Evolutionary conservation across 148 eudicot genomes (phyloP).

Genomic region (Simmondsia chinensis): DNA sequence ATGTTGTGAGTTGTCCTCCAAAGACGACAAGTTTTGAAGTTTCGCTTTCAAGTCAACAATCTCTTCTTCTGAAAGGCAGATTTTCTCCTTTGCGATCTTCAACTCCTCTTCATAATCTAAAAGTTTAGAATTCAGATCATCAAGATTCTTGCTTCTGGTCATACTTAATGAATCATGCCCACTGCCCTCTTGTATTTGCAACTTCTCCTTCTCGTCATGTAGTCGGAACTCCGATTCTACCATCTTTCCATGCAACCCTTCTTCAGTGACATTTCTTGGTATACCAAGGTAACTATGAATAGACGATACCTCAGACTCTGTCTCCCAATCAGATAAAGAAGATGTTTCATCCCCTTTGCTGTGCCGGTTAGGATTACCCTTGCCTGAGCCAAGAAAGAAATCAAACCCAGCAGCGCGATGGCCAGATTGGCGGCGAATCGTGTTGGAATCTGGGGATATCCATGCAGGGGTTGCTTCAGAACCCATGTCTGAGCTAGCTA

Average conservation of each 20-base stretch:
- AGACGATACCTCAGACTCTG: slow-evolving; percentile 78
- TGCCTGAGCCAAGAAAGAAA: slow-evolving; percentile 61
- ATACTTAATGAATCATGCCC: slow-evolving; percentile 23
- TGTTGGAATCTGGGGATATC: slow-evolving; percentile 39
- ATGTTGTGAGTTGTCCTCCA: slow-evolving; percentile 9
- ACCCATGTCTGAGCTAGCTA: slow-evolving; percentile 46
- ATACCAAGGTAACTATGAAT: slow-evolving; percentile 38
- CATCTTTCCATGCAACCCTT: slow-evolving; percentile 35
- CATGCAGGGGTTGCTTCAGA: slow-evolving; percentile 36
- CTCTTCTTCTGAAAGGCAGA: slow-evolving; percentile 42
- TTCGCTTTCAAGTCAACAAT: slow-evolving; percentile 41
- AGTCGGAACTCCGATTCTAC: slow-evolving; percentile 49
- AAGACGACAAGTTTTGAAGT: slow-evolving; percentile 31
- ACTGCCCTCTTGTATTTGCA: slow-evolving; percentile 26
- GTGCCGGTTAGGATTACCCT: slow-evolving; percentile 44
- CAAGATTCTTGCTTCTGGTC: slow-evolving; percentile 23
- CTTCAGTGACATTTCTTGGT: slow-evolving; percentile 31
- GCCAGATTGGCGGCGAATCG: slow-evolving; percentile 40
- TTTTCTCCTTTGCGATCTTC: slow-evolving; percentile 34
- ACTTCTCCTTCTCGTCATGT: slow-evolving; percentile 42
- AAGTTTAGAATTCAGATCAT: slow-evolving; percentile 21
- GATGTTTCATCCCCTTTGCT: slow-evolving; percentile 60
- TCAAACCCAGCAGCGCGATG: slow-evolving; percentile 93
- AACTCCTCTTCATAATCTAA: slow-evolving; percentile 47
- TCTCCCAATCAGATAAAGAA: slow-evolving; percentile 59